Base-by-base conservation (phyloP, 495 filamentous ascomycete species). In the Tirmania nivea region DNA sequence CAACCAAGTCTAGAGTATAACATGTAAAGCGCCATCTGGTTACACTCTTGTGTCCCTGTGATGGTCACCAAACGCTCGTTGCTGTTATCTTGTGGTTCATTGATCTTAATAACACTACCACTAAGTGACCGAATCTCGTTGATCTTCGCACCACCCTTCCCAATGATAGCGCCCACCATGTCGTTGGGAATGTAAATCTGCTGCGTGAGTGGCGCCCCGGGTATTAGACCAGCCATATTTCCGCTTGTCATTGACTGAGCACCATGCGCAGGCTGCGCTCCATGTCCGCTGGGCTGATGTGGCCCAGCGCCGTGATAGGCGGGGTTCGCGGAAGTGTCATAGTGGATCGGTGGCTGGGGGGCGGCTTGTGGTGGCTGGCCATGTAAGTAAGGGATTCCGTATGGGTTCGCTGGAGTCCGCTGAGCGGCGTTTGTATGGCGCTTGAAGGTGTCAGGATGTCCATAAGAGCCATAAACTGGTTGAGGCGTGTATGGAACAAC, bases 161-260 rank as follows among this genome's bases (percentile, higher is more conserved):
- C 90, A 62, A 97, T 97, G 61, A 97, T 97, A 49, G 90, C 90
- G 50, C 90, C 90, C 52, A 97, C 90, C 90, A 97, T 97, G 63
- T 97, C 90, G 67, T 97, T 97, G 48, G 90, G 90, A 63, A 97
- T 97, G 69, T 80, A 97, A 59, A 97, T 97, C 68, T 97, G 90
- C 65, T 97, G 90, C 1, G 90, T 97, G 59, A 97, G 69, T 54
- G 90, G 86, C 56, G 88, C 81, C 36, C 85, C 86, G 36, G 84
- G 81, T 54, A 90, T 75, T 61, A 80, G 78, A 47, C 77, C 78
- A 60, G 78, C 78, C 65, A 86, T 80, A 60, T 78, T 74, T n/a
- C 74, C 71, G 12, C 55, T 49, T 9, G 56, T 59, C 34, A 56
- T 52, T 16, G 67, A 66, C 54, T 79, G 80, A 48, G 71, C 73